Percentiles rank a stretch among this genome's conserved stretches.
Conservation (phyloP, 768 basidiomycete species). For the Agaricus sinodeliciosus region DNA sequence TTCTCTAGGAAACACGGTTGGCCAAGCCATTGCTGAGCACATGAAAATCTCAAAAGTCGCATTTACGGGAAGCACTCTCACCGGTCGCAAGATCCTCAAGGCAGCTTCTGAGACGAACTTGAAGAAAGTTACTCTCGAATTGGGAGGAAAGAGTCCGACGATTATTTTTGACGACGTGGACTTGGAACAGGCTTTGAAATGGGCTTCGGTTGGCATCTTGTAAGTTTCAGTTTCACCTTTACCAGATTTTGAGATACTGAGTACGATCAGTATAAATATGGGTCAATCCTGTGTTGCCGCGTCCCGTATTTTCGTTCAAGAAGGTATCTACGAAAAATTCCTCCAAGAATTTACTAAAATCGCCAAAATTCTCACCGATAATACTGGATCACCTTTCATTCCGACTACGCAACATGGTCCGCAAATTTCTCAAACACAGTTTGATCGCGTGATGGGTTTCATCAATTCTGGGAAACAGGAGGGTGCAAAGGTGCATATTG, state of each 20-base stretch:
- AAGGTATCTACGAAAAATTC: slow-evolving; percentile 74
- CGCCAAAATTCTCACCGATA: slow-evolving; percentile 37
- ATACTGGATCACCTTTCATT: slow-evolving; percentile 61
- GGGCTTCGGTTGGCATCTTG: slow-evolving; percentile 65
- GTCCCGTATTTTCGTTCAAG: slow-evolving; percentile 79
- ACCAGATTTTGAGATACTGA: not conserved
- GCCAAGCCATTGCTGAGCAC: slow-evolving; percentile 62
- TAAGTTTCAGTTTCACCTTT: slow-evolving; percentile 22
- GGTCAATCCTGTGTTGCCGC: slow-evolving; percentile 81
- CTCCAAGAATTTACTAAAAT: slow-evolving; percentile 46
- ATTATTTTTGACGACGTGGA: slow-evolving; percentile 64
- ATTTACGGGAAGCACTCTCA: slow-evolving; percentile 72
- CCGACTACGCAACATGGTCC: slow-evolving; percentile 58
- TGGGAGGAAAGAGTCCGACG: slow-evolving; percentile 61
- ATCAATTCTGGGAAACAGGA: slow-evolving; percentile 69
- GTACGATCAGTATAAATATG: slow-evolving; percentile 20
- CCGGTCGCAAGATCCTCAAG: slow-evolving; percentile 65
- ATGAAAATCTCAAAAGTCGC: slow-evolving; percentile 63
- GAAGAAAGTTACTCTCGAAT: slow-evolving; percentile 69
- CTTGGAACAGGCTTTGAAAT: slow-evolving; percentile 56
- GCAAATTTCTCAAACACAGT: slow-evolving; percentile 65
- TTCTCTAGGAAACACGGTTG: slow-evolving; percentile 39
- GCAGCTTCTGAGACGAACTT: slow-evolving; percentile 68
- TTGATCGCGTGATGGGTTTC: slow-evolving; percentile 67
- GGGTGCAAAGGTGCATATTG: slow-evolving; percentile 62